Evolutionary conservation across 495 filamentous ascomycete genomes (phyloP), one percentile per base, ranked within the genome.

Genomic region (Chaetomium fimeti): DNA sequence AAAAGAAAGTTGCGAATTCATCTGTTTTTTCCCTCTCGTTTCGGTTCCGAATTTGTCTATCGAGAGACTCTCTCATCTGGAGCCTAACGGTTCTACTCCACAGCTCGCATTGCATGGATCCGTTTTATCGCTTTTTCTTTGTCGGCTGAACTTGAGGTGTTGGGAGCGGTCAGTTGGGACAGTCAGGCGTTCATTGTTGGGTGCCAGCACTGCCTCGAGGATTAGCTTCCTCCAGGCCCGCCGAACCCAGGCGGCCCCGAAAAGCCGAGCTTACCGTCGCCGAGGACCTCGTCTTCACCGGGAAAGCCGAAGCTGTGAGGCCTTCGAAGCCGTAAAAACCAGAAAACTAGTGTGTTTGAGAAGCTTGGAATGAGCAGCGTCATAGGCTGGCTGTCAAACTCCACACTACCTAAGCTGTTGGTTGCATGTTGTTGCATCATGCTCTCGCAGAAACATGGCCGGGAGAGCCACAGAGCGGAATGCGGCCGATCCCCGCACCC

Each of bases 141-240:
- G 40, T 43, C 24, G 56, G 25, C 40, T 9, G 28, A 12, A 56
- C 29, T 24, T n/a, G 2, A 2, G 25, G 3, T 25, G 48, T 25
- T 54, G 27, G n/a, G 20, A 25, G 32, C 32, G 32, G 32, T 36
- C 32, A 36, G 22, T 29, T 54, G 51, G 5, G 27, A 27, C 51
- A 9, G 51, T 29, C 48, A 27, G 52, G 32, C 52, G 20, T 9
- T 36, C 28, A 9, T 52, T 24, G 16, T 52, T n/a, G n/a, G 25
- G 8, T 52, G 48, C 22, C 24, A 52, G 55, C 55, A 58, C 55
- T 58, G 55, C 55, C 55, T 24, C 55, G 55, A 43, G 55, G 24
- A 58, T 58, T 25, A 28, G 15, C 53, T 40, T 56, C 53, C 53
- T 38, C 32, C 32, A 36, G 18, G 55, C 55, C 55, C 32, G 32